Conservation (phyloP, 2,329 filamentous ascomycete genomes). For the Mycogone perniciosa region DNA sequence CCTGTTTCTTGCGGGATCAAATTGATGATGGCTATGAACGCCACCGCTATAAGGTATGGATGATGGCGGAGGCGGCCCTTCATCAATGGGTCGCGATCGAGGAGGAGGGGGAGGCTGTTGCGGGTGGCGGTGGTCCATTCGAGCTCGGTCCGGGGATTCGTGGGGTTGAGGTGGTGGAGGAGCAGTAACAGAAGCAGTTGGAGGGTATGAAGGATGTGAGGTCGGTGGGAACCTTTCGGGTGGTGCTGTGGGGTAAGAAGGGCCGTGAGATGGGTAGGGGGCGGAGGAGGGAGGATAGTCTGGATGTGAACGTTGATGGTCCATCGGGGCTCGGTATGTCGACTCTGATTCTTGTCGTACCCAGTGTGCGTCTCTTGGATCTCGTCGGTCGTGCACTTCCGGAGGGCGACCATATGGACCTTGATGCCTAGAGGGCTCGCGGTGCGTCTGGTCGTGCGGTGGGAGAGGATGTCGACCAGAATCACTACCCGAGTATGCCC, state of each 20-base stretch:
- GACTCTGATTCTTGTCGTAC: slow-evolving; percentile 25
- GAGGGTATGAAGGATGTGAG: slow-evolving; percentile 30
- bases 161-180: slow-evolving; percentile 29
- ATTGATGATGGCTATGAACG: slow-evolving; percentile 33
- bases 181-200: slow-evolving; percentile 15
- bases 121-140: slow-evolving; percentile 34
- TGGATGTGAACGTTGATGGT: slow-evolving; percentile 37
- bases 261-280: slow-evolving; percentile 28
- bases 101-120: slow-evolving; percentile 33
- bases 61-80: slow-evolving; percentile 40
- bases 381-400: slow-evolving; percentile 35
- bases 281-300: slow-evolving; percentile 42
- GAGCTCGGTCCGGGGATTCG: slow-evolving; percentile 46
- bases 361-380: slow-evolving; percentile 30
- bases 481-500: slow-evolving; percentile 45
- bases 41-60: slow-evolving; percentile 43
- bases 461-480: slow-evolving; percentile 36
- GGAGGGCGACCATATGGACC: slow-evolving; percentile 37
- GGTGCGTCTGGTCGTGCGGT: slow-evolving; percentile 34
- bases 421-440: slow-evolving; percentile 39
- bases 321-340: slow-evolving; percentile 29
- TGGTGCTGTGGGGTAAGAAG: slow-evolving; percentile 25
- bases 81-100: slow-evolving; percentile 39
- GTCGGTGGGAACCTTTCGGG: slow-evolving; percentile 29
- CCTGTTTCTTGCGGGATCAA: slow-evolving; percentile 32